Percentiles rank a stretch among this genome's conserved stretches.
Conservation (phyloP, 371 early-diverging fungal genomes). For the Mucor piriformis region DNA sequence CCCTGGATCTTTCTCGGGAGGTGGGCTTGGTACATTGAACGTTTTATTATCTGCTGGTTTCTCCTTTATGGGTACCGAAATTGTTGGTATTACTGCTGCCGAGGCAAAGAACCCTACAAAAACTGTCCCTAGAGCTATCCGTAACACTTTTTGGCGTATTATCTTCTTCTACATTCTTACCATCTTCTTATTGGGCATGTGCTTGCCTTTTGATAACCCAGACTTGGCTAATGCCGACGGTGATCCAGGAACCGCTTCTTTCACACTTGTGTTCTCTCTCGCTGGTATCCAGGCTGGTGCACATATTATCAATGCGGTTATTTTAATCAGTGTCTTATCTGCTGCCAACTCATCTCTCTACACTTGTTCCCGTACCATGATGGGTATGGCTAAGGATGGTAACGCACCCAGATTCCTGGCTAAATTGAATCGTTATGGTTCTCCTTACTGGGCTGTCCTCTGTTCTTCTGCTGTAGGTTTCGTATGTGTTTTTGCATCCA, state of each 20-base stretch:
- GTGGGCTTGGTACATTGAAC: conserved; percentile 69
- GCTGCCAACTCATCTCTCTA: conserved; percentile 78
- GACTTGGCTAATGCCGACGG: conserved; percentile 45
- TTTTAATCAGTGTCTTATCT: conserved; percentile 72
- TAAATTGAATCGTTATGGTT: conserved; percentile 51
- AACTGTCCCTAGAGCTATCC: conserved; percentile 72
- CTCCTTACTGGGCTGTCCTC: conserved; percentile 60
- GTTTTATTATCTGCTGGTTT: conserved; percentile 81
- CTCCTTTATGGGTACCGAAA: conserved; percentile 84
- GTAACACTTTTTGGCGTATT: conserved; percentile 72
- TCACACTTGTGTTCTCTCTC: conserved; percentile 66
- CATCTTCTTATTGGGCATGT: conserved; percentile 66
- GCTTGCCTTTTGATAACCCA: conserved; percentile 58
- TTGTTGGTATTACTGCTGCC: conserved; percentile 65
- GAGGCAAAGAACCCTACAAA: conserved; percentile 66
- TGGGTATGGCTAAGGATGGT: conserved; percentile 65
- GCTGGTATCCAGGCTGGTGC: conserved; percentile 69
- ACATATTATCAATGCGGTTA: conserved; percentile 71
- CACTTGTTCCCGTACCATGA: conserved; percentile 65
- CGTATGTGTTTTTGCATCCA: conserved; percentile 53
- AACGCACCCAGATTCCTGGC: conserved; percentile 63
- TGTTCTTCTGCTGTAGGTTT: conserved; percentile 63
- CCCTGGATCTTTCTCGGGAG: conserved; percentile 76
- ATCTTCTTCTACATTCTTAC: conserved; percentile 72
- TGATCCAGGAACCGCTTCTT: conserved; percentile 55